A percentile compares a stretch with the other conserved stretches of the same genome.
These are phyloP conservation scores for Aspergillus indologenus DNA, from an alignment of 495 filamentous ascomycete genomes.

Conservation along the genomic window DNA sequence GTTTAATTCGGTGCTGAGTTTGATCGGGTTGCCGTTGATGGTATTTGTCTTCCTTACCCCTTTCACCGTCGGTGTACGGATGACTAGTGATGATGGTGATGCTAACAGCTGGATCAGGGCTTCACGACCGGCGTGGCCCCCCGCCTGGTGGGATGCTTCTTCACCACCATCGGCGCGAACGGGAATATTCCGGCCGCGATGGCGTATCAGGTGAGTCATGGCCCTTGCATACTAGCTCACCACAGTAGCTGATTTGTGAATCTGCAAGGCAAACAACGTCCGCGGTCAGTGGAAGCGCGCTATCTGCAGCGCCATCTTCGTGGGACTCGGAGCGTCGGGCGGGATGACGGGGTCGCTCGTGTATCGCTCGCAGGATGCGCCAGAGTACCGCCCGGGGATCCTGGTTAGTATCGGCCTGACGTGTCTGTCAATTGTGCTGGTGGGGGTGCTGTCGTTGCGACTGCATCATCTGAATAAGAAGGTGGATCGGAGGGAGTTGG, in stretches of 20 bases:
- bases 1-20: conserved; percentile 41
- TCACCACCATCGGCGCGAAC: conserved; percentile 54
- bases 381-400: conserved; percentile 47
- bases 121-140: conserved; percentile 41
- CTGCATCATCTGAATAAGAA: conserved; percentile 8
- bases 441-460: background rate
- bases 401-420: conserved; percentile 26
- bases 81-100: too few relatives aligned
- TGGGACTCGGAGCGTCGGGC: conserved; percentile 48
- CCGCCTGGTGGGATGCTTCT: conserved; percentile 58
- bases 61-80: too few relatives aligned
- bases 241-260: background rate
- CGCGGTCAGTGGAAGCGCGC: conserved; percentile 59
- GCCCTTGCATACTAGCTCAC: too few relatives aligned
- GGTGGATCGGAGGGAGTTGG: conserved; percentile 7
- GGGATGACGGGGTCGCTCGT: conserved; percentile 52
- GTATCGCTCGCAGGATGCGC: conserved; percentile 48
- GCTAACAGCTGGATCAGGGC: conserved; percentile 22
- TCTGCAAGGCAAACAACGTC: conserved; percentile 54
- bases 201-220: conserved; percentile 48
- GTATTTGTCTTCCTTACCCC: conserved; percentile 10
- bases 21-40: conserved; percentile 43
- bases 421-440: background rate
- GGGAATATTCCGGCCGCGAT: conserved; percentile 50
- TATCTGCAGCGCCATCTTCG: conserved; percentile 47